phyloP scores from a whole-genome alignment of 352 stramenopile species.

The Phytopythium chamaehyphon region DNA sequence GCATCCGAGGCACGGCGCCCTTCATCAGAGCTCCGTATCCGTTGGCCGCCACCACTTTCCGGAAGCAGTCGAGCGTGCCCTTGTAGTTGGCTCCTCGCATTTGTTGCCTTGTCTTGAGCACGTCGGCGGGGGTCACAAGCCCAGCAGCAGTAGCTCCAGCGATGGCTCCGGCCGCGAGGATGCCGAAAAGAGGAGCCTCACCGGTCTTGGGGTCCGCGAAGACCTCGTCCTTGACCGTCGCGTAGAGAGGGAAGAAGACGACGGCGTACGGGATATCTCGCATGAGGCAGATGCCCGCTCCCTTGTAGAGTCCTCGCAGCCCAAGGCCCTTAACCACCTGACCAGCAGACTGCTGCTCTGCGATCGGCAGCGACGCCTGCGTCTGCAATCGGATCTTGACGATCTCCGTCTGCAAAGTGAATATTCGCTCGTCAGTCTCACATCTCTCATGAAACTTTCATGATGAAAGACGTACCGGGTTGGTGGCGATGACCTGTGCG shows the following conservation, averaged over 20 bases:
- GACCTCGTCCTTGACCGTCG: constrained; percentile 44
- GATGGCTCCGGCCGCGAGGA: constrained; percentile 56
- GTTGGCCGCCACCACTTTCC: constrained; percentile 70
- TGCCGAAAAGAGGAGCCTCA: constrained; percentile 50
- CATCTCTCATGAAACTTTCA: not conserved
- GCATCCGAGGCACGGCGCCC: constrained; percentile 78
- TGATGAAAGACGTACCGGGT: constrained; percentile 43
- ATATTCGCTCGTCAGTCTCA: not conserved
- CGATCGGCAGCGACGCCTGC: constrained; percentile 61
- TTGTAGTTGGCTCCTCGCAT: constrained; percentile 76
- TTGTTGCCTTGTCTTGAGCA: constrained; percentile 90
- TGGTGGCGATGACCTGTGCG: constrained; percentile 83
- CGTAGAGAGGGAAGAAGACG: constrained; percentile 92
- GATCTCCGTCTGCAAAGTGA: constrained; percentile 70
- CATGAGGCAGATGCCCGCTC: constrained; percentile 81
- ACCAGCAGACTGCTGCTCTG: constrained; percentile 48
- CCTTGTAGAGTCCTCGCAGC: constrained; percentile 83
- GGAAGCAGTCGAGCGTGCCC: constrained; percentile 80
- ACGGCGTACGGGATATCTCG: constrained; percentile 92
- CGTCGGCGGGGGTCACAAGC: constrained; percentile 63
- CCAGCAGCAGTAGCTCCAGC: constrained; percentile 62
- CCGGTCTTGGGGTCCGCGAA: constrained; percentile 43
- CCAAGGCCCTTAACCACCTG: constrained; percentile 72
- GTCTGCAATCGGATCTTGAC: constrained; percentile 91
- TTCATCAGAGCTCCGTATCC: constrained; percentile 86